Conservation (phyloP, 164 flowering plant species). For the Tinospora cordifolia region DNA sequence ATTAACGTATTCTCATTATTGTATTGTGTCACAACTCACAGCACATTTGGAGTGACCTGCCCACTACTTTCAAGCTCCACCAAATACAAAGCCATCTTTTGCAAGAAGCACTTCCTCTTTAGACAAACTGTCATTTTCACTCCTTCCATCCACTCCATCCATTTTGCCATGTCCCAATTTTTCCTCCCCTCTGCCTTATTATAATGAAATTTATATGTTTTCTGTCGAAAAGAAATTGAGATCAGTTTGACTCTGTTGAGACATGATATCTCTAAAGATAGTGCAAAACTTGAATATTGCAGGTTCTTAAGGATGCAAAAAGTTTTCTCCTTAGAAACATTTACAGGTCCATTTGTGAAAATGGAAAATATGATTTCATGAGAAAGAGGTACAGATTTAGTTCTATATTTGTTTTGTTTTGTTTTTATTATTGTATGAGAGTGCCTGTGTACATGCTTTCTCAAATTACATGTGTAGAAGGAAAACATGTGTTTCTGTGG, state of each 20-base stretch:
- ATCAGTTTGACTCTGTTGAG: neutral
- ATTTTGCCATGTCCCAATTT: no score
- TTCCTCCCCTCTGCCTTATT: no score
- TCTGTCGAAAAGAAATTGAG: no score
- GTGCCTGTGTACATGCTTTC: neutral
- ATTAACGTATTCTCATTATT: no score
- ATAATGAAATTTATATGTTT: no score
- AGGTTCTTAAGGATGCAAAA: conserved; percentile 94
- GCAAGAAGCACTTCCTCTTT: no score
- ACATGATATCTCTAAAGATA: neutral
- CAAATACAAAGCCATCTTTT: no score
- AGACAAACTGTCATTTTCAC: no score
- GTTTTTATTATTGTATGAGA: neutral
- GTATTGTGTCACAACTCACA: no score
- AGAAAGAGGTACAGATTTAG: conserved; percentile 53
- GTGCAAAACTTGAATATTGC: conserved; percentile 8
- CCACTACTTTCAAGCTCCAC: no score
- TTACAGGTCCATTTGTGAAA: conserved; percentile 77
- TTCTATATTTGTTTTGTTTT: neutral
- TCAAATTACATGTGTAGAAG: neutral
- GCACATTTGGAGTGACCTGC: no score
- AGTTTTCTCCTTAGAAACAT: conserved; percentile 75
- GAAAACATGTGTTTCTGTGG: neutral
- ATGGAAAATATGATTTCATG: conserved; percentile 65
- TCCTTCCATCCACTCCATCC: no score